These are phyloP conservation scores for Chalciporus sp. DNA, from an alignment of 1,284 basidiomycete genomes.

Conservation along the genomic window DNA sequence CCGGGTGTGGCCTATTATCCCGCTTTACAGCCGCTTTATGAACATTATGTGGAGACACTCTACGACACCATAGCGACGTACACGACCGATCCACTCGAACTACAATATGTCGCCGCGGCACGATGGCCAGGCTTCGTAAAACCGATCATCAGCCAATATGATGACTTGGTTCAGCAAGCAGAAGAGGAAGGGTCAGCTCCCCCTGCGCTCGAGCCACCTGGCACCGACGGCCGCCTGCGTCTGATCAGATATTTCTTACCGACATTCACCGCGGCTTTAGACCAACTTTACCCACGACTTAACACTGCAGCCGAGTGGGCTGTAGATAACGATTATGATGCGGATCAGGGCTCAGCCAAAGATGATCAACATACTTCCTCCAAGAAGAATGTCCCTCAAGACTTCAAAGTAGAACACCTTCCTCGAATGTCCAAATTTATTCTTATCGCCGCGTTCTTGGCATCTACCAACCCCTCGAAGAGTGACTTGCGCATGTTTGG, in stretches of 20 bases:
- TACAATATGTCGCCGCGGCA: conserved; percentile 75
- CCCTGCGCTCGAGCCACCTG: conserved; percentile 40
- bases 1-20: conserved; percentile 49
- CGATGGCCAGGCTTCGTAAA: conserved; percentile 80
- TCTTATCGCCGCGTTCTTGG: conserved; percentile 81
- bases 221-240: conserved; percentile 62
- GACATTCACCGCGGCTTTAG: conserved; percentile 60
- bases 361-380: conserved; percentile 8
- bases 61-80: conserved; percentile 68
- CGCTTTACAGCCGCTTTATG: conserved; percentile 58
- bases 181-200: conserved; percentile 31
- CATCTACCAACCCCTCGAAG: conserved; percentile 84
- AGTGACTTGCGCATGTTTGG: conserved; percentile 85
- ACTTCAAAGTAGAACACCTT: conserved; percentile 34
- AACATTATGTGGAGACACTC: conserved; percentile 66
- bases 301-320: conserved; percentile 65
- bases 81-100: conserved; percentile 66
- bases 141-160: conserved; percentile 61
- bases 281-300: conserved; percentile 66
- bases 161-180: conserved; percentile 19
- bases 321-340: conserved; percentile 42
- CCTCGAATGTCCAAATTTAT: conserved; percentile 74
- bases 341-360: conserved; percentile 12
- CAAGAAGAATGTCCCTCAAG: conserved; percentile 22
- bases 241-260: conserved; percentile 62